These are phyloP conservation scores for Cyclospora cayetanensis DNA, from an alignment of 169 alveolate species.

Conservation along the genomic window DNA sequence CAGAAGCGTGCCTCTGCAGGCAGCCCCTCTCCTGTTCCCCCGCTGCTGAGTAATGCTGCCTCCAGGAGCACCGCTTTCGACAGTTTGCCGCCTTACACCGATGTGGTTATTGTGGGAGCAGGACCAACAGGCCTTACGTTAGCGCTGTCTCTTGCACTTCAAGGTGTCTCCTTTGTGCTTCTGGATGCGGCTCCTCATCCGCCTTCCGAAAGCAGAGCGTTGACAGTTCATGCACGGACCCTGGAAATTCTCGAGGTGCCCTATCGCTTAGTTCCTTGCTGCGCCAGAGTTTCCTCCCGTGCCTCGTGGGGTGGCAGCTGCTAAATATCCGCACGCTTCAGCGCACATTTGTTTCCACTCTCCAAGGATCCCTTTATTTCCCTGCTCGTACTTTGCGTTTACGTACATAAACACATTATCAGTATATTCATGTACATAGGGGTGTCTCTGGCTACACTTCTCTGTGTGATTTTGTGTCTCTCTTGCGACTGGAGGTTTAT, in stretches of 20 bases:
- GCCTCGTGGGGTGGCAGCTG: background rate
- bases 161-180: slow-evolving; percentile 9
- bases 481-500: no score
- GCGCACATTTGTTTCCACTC: no score
- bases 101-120: slow-evolving; percentile 68
- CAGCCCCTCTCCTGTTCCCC: background rate
- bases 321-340: no score
- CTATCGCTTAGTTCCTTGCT: background rate
- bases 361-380: no score
- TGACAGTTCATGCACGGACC: slow-evolving; percentile 57
- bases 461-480: no score
- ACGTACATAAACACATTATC: no score
- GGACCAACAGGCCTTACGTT: slow-evolving; percentile 69
- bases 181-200: slow-evolving; percentile 6
- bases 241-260: slow-evolving; percentile 59
- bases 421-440: no score
- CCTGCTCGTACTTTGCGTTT: no score
- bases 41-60: background rate
- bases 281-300: background rate
- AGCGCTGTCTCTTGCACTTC: slow-evolving; percentile 47
- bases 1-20: background rate
- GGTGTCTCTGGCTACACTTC: no score
- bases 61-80: background rate
- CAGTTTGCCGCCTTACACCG: slow-evolving; percentile 24
- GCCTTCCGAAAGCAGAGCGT: slow-evolving; percentile 28